Evolutionary conservation across 2,329 filamentous ascomycete genomes (phyloP).

Genomic region (Phaeosphaeriaceae sp.): DNA sequence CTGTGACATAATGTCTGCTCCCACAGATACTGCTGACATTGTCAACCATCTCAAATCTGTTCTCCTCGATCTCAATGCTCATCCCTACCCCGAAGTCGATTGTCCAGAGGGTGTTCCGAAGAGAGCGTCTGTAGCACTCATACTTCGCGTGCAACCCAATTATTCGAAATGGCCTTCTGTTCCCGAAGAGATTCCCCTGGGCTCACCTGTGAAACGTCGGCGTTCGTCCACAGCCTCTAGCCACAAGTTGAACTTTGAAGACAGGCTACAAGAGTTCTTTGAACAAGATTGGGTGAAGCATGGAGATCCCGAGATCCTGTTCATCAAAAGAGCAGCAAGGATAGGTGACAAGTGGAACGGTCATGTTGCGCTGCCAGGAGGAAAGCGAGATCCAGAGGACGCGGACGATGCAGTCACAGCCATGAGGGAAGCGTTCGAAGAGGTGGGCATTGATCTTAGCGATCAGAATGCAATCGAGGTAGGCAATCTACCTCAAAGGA

Average conservation of each 20-base stretch:
- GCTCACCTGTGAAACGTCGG: constrained; percentile 27
- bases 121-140: constrained; percentile 71
- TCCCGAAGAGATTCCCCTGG: constrained; percentile 24
- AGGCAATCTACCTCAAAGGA: constrained; percentile 71
- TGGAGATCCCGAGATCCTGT: constrained; percentile 73
- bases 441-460: constrained; percentile 70
- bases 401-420: constrained; percentile 68
- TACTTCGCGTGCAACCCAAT: constrained; percentile 68
- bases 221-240: constrained; percentile 36
- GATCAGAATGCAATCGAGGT: constrained; percentile 56
- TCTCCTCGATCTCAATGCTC: constrained; percentile 51
- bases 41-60: constrained; percentile 52
- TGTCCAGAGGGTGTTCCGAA: constrained; percentile 61
- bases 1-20: constrained; percentile 24
- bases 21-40: constrained; percentile 37
- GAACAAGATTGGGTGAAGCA: constrained; percentile 70
- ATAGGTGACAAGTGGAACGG: constrained; percentile 73
- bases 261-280: constrained; percentile 66
- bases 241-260: constrained; percentile 42
- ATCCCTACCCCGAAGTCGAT: constrained; percentile 59
- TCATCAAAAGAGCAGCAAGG: constrained; percentile 73
- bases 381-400: constrained; percentile 71
- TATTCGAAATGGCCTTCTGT: constrained; percentile 61
- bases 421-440: constrained; percentile 70
- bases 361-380: constrained; percentile 73